These are phyloP conservation scores for Syzygium malaccense DNA, from an alignment of 441 rosid genomes.

Conservation along the genomic window DNA sequence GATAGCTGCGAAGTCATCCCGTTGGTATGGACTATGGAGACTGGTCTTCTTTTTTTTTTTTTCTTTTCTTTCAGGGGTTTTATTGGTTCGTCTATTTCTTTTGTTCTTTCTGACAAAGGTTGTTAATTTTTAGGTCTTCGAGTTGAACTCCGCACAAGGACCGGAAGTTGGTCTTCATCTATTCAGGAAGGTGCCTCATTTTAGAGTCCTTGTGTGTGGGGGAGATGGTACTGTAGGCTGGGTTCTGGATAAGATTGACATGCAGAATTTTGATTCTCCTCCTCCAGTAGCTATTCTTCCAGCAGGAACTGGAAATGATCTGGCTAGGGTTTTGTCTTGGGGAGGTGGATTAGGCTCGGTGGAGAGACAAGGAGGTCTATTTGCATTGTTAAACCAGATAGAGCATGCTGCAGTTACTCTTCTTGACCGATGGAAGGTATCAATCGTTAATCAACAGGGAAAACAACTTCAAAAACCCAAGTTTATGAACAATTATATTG, in stretches of 20 bases:
- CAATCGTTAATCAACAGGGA: conserved; percentile 60
- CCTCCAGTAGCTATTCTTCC: conserved; percentile 99
- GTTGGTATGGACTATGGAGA: not conserved
- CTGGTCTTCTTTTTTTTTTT: not conserved
- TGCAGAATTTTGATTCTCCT: conserved; percentile 90
- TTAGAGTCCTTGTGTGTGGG: conserved; percentile 93
- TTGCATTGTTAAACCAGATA: conserved; percentile 62
- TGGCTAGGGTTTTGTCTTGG: conserved; percentile 91
- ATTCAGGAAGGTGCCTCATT: conserved; percentile 93
- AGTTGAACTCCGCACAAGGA: conserved; percentile 79
- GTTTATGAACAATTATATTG: conserved; percentile 95
- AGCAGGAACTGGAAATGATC: conserved; percentile 99
- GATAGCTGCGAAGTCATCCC: not conserved
- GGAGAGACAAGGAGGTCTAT: conserved; percentile 94
- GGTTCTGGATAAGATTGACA: conserved; percentile 90
- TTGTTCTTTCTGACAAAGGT: conserved; percentile 1
- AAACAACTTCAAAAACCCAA: conserved; percentile 69
- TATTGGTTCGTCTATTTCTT: not conserved
- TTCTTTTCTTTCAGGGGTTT: not conserved
- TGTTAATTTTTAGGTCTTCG: conserved; percentile 51
- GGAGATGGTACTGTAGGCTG: conserved; percentile 99
- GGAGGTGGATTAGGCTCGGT: conserved; percentile 94
- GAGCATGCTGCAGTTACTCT: conserved; percentile 97
- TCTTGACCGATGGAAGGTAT: conserved; percentile 95
- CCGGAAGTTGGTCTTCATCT: conserved; percentile 90